These are phyloP conservation scores for Cucurbita maxima DNA, from an alignment of 306 rosid species.

Conservation along the genomic window DNA sequence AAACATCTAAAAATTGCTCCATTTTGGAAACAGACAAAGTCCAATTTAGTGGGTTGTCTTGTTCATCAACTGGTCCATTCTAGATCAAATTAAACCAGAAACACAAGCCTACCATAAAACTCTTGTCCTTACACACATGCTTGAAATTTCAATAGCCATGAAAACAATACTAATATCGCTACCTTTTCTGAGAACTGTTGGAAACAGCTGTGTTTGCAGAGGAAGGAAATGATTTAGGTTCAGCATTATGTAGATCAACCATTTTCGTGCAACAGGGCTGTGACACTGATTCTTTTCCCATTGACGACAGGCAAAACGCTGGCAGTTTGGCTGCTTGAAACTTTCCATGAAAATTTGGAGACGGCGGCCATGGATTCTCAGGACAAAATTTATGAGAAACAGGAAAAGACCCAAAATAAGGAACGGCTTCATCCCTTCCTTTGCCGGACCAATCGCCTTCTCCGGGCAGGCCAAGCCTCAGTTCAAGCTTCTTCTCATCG, in stretches of 20 bases:
- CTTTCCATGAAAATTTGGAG: conserved; percentile 15
- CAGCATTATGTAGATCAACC: conserved; percentile 41
- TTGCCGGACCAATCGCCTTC: conserved; percentile 38
- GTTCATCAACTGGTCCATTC: background rate
- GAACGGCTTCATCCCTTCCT: conserved; percentile 30
- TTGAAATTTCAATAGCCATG: background rate
- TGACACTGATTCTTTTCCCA: background rate
- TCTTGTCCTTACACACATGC: background rate
- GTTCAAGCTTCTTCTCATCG: conserved; percentile 64
- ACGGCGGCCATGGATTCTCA: conserved; percentile 29
- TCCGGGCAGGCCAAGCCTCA: conserved; percentile 87
- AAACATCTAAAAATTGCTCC: background rate
- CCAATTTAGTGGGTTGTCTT: background rate
- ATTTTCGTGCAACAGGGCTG: conserved; percentile 18
- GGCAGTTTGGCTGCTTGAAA: conserved; percentile 14
- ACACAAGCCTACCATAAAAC: conserved; percentile 10
- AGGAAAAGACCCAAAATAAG: conserved; percentile 38
- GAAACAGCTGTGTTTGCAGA: conserved; percentile 41
- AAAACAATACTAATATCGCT: background rate
- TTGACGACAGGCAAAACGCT: background rate
- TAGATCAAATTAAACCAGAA: background rate
- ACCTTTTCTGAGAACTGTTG: conserved; percentile 94
- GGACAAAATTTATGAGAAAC: conserved; percentile 15
- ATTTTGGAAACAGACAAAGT: background rate
- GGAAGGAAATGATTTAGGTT: conserved; percentile 35